Evolutionary conservation across 257 asterid genomes (phyloP), one percentile per base, ranked within the genome.

Genomic region (Osmanthus fragrans): DNA sequence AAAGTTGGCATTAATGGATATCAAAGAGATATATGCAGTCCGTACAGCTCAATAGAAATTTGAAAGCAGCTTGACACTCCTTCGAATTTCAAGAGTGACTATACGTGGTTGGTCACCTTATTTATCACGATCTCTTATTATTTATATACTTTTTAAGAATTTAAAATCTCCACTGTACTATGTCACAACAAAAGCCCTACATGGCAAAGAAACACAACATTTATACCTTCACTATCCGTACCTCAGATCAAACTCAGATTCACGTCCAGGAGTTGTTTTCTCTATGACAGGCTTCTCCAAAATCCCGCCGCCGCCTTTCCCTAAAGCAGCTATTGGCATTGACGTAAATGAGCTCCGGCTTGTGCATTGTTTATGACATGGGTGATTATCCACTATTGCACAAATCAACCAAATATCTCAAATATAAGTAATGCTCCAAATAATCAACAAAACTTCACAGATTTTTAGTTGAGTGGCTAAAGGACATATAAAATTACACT

Each of bases 201-300:
- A n/a, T n/a, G 54, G n/a, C 79, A 64, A 47, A 79, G 54, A 67
- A 80, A 81, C 49, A 68, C 34, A 49, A 68, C 67, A 49, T 51
- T 64, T 71, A 60, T 42, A 63, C 71, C 36, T 71, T 45, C 64
- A 81, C 73, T 75, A 71, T 49, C 39, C 87, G 82, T 85, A 94
- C 99, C 96, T 95, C 88, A 95, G 85, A 82, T 95, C 96, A 78
- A 93, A 93, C 86, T 95, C 99, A 66, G 97, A 95, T 82, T 95
- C 97, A 77, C 98, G 97, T 42, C 96, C 96, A 8, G 98, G 97
- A 79, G 90, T 80, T 39, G 97, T 87, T 87, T 88, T 92, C 83
- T 95, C 99, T 67, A 90, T 91, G 58, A 91, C 88, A 18, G 98
- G 99, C 82, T 89, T 90, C 2, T 95, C 99, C 86, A 95, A 81